Evolutionary conservation across 2,329 filamentous ascomycete genomes (phyloP).

Genomic region (Fusarium camptoceras): DNA sequence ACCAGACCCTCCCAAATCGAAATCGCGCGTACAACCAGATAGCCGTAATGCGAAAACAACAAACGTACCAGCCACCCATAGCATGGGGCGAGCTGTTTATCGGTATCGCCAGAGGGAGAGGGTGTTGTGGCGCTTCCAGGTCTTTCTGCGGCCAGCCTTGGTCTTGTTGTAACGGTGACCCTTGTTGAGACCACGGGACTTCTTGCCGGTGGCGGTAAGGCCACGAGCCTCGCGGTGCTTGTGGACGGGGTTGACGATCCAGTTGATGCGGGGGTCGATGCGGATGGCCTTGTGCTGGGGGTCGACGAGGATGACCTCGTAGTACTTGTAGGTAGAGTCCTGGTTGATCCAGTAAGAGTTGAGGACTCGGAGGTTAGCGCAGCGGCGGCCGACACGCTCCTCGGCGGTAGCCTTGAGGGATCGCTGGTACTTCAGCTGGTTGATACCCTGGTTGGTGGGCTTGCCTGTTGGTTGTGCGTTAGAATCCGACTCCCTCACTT

Average conservation of each 20-base stretch:
- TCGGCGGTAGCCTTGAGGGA: conserved; percentile 97
- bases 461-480: conserved; percentile 75
- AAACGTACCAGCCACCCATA: conserved; percentile 18
- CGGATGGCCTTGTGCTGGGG: conserved; percentile 99
- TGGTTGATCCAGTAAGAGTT: conserved; percentile 99
- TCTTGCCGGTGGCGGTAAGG: conserved; percentile 99
- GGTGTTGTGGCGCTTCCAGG: conserved; percentile 99
- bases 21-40: conserved; percentile 36
- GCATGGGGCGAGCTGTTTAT: conserved; percentile 61
- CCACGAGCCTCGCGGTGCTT: conserved; percentile 99
- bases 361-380: conserved; percentile 98
- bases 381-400: conserved; percentile 99
- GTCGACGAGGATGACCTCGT: conserved; percentile 99
- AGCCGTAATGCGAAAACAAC: conserved; percentile 23
- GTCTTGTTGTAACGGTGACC: conserved; percentile 99
- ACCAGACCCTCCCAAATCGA: conserved; percentile 47
- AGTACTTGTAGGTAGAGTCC: conserved; percentile 99
- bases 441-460: conserved; percentile 99
- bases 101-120: conserved; percentile 98
- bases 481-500: conserved; percentile 19
- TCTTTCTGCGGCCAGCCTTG: conserved; percentile 96
- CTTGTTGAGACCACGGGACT: conserved; percentile 99
- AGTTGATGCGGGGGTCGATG: conserved; percentile 99
- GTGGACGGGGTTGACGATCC: conserved; percentile 99
- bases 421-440: conserved; percentile 99